phyloP scores from a whole-genome alignment of 2,329 filamentous ascomycete species.

The Scolecobasidium constrictum region DNA sequence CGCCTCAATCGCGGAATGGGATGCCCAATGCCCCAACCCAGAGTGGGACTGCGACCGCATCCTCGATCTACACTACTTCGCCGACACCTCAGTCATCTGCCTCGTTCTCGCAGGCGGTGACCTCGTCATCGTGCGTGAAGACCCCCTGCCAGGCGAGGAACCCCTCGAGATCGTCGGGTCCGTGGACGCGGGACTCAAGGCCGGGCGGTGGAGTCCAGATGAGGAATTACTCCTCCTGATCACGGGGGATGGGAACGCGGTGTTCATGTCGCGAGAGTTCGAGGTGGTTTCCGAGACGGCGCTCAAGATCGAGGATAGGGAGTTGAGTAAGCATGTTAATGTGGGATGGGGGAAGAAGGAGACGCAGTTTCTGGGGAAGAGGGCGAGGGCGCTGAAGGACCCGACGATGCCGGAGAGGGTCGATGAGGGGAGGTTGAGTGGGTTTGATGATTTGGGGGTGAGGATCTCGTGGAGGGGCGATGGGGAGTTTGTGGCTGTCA shows the following conservation, averaged over 20 bases:
- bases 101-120: constrained; percentile 84
- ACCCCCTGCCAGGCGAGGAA: constrained; percentile 53
- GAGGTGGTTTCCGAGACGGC: constrained; percentile 68
- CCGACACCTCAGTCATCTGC: constrained; percentile 66
- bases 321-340: constrained; percentile 84
- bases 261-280: constrained; percentile 90
- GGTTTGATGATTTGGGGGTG: constrained; percentile 58
- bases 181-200: constrained; percentile 81
- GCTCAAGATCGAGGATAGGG: constrained; percentile 66
- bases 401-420: constrained; percentile 90
- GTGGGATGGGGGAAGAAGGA: constrained; percentile 98
- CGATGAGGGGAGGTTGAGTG: constrained; percentile 68
- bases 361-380: constrained; percentile 91
- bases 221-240: constrained; percentile 80
- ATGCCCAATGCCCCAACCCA: constrained; percentile 70
- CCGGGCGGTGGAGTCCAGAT: constrained; percentile 88
- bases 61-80: constrained; percentile 72
- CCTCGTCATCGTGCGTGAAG: constrained; percentile 74
- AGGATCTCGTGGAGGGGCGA: constrained; percentile 91
- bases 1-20: constrained; percentile 78
- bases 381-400: constrained; percentile 76
- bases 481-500: constrained; percentile 81
- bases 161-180: constrained; percentile 93
- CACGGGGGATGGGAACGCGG: constrained; percentile 65
- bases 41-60: constrained; percentile 66